phyloP scores from a whole-genome alignment of 2,329 filamentous ascomycete species.

The Ceratocystiopsis brevicomis region DNA sequence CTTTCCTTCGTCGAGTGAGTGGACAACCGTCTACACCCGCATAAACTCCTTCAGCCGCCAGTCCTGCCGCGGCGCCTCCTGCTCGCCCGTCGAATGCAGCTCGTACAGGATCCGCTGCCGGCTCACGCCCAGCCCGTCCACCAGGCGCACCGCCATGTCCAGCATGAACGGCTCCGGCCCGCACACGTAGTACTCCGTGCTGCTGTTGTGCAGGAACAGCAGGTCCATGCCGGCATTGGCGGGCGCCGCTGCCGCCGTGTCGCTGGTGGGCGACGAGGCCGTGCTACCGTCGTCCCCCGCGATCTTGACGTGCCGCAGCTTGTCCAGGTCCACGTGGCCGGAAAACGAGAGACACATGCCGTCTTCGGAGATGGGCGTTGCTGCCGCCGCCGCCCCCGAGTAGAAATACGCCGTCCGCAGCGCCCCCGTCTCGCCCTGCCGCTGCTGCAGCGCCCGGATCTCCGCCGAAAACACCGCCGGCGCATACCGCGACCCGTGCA shows the following conservation, averaged over 20 bases:
- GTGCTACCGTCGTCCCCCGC: background rate
- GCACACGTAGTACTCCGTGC: constrained; percentile 34
- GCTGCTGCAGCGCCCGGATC: constrained; percentile 23
- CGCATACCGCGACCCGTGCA: constrained; percentile 35
- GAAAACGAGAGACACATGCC: background rate
- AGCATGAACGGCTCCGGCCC: constrained; percentile 36
- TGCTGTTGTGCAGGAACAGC: constrained; percentile 24
- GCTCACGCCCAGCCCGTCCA: constrained; percentile 20
- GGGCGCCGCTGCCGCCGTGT: constrained; percentile 23
- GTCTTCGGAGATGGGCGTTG: background rate
- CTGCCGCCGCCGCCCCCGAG: constrained; percentile 12
- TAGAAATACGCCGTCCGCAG: constrained; percentile 29
- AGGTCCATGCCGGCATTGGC: constrained; percentile 17
- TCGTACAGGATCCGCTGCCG: constrained; percentile 24
- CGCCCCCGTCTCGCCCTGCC: constrained; percentile 11
- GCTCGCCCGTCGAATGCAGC: constrained; percentile 25
- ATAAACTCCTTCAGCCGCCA: no score
- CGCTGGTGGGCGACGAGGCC: constrained; percentile 7
- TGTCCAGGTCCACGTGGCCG: constrained; percentile 27
- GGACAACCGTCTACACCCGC: no score
- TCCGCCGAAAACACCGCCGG: constrained; percentile 35
- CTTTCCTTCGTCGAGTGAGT: no score
- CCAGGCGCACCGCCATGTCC: constrained; percentile 26
- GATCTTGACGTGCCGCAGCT: constrained; percentile 13
- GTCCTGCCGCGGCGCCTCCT: constrained; percentile 1